Conservation (phyloP, 208 protist species). For the Trypanosoma vivax region DNA sequence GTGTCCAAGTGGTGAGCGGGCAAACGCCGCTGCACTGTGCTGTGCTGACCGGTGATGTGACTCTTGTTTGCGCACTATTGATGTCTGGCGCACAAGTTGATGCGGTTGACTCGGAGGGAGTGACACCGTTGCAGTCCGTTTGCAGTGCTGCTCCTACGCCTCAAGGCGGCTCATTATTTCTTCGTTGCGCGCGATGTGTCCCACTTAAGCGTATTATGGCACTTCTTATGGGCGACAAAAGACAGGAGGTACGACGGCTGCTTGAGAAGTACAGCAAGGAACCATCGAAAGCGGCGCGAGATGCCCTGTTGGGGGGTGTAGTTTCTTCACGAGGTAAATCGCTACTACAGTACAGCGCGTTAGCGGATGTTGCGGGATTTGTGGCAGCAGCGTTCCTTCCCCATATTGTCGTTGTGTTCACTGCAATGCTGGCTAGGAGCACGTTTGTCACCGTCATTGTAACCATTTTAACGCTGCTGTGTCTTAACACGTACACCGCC, state of each 20-base stretch:
- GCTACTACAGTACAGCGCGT: constrained; percentile 4
- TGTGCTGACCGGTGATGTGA: constrained; percentile 34
- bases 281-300: constrained; percentile 12
- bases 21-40: constrained; percentile 61
- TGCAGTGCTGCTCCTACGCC: background rate
- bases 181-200: too few relatives aligned
- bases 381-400: constrained; percentile 8
- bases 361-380: constrained; percentile 9
- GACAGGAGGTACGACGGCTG: constrained; percentile 17
- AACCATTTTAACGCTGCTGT: too few relatives aligned
- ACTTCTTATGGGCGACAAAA: background rate
- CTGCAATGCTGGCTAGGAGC: background rate
- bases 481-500: too few relatives aligned
- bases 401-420: constrained; percentile 14
- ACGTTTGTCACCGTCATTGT: too few relatives aligned
- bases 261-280: constrained; percentile 23
- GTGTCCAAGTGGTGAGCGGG: constrained; percentile 8
- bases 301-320: constrained; percentile 21
- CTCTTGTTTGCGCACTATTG: constrained; percentile 55
- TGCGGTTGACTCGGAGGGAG: constrained; percentile 2
- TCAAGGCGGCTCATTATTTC: background rate
- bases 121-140: constrained; percentile 24
- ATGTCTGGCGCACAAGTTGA: constrained; percentile 39
- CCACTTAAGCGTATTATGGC: too few relatives aligned
- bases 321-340: constrained; percentile 17